phyloP scores from a whole-genome alignment of 75 land plant species.

The Larix kaempferi region DNA sequence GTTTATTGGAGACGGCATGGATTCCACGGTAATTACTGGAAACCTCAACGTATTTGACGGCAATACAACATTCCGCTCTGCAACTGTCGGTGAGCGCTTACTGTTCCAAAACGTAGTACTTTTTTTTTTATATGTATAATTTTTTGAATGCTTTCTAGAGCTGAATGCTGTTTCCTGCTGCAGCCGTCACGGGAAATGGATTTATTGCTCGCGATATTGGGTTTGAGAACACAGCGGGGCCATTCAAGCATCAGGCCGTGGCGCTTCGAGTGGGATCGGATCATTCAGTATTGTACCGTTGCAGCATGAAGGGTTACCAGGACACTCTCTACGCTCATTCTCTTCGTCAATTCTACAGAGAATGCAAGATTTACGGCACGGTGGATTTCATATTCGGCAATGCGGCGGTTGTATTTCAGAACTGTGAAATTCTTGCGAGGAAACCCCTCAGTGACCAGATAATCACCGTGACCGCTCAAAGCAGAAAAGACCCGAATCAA shows the following conservation, averaged over 20 bases:
- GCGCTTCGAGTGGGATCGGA: slow-evolving; percentile 52
- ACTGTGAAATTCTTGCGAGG: slow-evolving; percentile 11
- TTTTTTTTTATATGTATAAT: background rate
- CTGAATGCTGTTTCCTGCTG: background rate
- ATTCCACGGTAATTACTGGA: slow-evolving; percentile 40
- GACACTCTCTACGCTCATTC: slow-evolving; percentile 54
- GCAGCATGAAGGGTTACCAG: slow-evolving; percentile 57
- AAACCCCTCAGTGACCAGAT: too few species aligned
- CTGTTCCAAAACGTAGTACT: background rate
- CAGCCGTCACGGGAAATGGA: slow-evolving; percentile 15
- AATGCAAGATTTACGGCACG: slow-evolving; percentile 52
- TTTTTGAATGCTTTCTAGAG: too few species aligned
- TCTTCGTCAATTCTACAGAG: slow-evolving; percentile 42
- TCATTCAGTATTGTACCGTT: slow-evolving; percentile 41
- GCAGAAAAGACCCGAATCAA: slow-evolving; percentile 3
- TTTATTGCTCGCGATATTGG: slow-evolving; percentile 27
- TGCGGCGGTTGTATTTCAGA: slow-evolving; percentile 38
- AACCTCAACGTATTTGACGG: slow-evolving; percentile 24
- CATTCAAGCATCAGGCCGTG: slow-evolving; percentile 66
- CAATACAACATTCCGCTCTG: slow-evolving; percentile 28
- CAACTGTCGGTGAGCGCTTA: slow-evolving; percentile 37
- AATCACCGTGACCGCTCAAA: slow-evolving; percentile 19
- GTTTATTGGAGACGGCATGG: slow-evolving; percentile 53
- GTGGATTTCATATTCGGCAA: slow-evolving; percentile 60
- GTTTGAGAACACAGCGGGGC: slow-evolving; percentile 40